Base-by-base conservation (phyloP, 116 monocot species). In the Dioscorea cayenensis region DNA sequence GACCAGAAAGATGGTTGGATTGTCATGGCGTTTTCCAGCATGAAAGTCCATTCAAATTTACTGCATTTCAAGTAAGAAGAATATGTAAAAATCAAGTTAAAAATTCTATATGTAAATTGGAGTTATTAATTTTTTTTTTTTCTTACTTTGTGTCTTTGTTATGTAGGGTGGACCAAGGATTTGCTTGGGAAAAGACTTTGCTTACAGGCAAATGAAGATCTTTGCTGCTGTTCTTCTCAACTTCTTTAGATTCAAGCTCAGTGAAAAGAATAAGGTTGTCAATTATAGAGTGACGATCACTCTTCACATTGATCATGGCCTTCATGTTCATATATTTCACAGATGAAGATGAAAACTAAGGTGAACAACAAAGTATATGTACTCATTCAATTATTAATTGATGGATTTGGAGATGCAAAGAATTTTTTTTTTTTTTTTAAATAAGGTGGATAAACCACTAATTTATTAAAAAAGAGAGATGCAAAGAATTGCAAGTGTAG, bases 171-270 rank as follows among this genome's bases (percentile, higher is more conserved):
- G 88, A 14, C 84, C 81, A 23, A 76, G 88, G 5, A 81, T 81
- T 7, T 88, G 87, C 63, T 25, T 87, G 21, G 87, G 87, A 18
- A 87, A 78, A 28, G 87, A 84, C 7, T 84, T 87, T 75, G 81
- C 87, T 3, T 81, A 84, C 65, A 80, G 76, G 62, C 87, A 87
- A 60, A 86, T 86, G 86, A 82, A 77, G 86, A 79, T 79, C 27
- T 58, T 82, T 7, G 73, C 82, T 0, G 77, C 76, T 11, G 66
- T 77, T 3, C 68, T 80, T 43, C 43, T 43, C 43, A 43, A 10
- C 43, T 43, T 43, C 11, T 12, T 43, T 9, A 43, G 1, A 43
- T 12, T 43, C 43, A 43, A 10, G 43, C 12, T 12, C 7, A 7
- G 43, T 43, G 43, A 10, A 7, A 10, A 43, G 7, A 43, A 10